Percentiles rank a stretch among this genome's conserved stretches.
Conservation (phyloP, 345 rosid species). For the Eutrema heterophyllum region DNA sequence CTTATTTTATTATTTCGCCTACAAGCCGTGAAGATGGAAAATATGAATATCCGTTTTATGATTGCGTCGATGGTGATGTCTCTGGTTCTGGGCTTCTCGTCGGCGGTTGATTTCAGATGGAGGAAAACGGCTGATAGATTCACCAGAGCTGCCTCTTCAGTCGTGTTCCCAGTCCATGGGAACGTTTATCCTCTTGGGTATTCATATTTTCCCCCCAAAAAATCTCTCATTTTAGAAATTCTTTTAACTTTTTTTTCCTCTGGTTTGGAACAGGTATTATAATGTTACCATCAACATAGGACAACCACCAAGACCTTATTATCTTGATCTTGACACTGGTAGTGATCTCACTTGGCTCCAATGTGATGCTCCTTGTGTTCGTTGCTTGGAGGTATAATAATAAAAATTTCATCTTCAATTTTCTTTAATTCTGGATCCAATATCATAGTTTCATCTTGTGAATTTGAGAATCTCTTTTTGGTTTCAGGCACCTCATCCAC, state of each 20-base stretch:
- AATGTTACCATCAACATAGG: constrained; percentile 72
- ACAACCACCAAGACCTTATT: constrained; percentile 80
- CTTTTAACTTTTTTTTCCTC: not conserved
- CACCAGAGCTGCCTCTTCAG: constrained; percentile 50
- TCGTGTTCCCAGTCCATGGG: constrained; percentile 64
- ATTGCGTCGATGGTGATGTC: constrained; percentile 27
- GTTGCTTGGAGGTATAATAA: constrained; percentile 42
- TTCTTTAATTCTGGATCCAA: not conserved
- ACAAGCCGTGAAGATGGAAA: constrained; percentile 24
- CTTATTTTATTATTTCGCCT: not conserved
- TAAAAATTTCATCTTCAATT: not conserved
- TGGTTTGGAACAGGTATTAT: constrained; percentile 47
- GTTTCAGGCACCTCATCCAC: constrained; percentile 86
- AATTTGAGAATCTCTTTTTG: not conserved
- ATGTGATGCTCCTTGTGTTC: constrained; percentile 79
- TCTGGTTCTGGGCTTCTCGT: constrained; percentile 35
- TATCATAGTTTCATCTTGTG: not conserved
- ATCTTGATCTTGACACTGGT: constrained; percentile 89
- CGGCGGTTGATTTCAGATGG: constrained; percentile 42
- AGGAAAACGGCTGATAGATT: constrained; percentile 34
- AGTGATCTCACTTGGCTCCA: constrained; percentile 99
- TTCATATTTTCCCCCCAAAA: not conserved
- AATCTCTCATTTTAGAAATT: not conserved
- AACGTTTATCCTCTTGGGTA: constrained; percentile 80
- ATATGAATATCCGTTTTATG: constrained; percentile 10